Evolutionary conservation across 495 filamentous ascomycete species (phyloP).

Genomic region (Cercophora scortea): DNA sequence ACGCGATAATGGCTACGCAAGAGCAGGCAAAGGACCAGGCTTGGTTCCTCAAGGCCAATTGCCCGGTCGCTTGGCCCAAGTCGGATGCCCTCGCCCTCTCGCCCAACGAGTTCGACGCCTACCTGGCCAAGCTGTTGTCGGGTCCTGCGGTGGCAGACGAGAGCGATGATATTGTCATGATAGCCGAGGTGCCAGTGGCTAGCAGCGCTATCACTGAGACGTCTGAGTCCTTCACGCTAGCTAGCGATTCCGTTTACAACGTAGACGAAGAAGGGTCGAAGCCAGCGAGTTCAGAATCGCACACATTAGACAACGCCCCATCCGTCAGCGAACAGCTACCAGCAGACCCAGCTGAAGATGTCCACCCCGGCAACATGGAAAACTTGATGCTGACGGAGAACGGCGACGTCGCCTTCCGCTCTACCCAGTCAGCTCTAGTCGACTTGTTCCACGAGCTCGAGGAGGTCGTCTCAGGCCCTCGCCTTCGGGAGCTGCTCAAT

Average conservation of each 20-base stretch:
- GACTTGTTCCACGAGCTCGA: conserved; percentile 39
- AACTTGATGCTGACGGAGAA: conserved; percentile 40
- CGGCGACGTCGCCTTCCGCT: conserved; percentile 26
- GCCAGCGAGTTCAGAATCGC: no score
- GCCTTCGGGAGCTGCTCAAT: conserved; percentile 26
- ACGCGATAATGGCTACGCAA: background rate
- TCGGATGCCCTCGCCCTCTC: conserved; percentile 22
- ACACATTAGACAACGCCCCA: no score
- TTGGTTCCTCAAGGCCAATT: conserved; percentile 29
- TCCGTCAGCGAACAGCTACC: no score
- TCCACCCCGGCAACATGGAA: background rate
- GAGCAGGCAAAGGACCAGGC: conserved; percentile 1
- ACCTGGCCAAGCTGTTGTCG: background rate
- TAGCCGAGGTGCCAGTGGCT: no score
- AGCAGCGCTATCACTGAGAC: no score
- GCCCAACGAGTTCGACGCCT: conserved; percentile 18
- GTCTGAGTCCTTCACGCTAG: no score
- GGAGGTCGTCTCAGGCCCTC: conserved; percentile 17
- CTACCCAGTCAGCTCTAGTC: conserved; percentile 30
- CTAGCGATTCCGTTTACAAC: no score
- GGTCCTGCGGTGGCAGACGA: no score
- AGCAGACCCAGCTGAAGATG: no score
- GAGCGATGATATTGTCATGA: no score
- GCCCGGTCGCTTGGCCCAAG: conserved; percentile 30
- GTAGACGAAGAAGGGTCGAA: no score